Evolutionary conservation across 768 basidiomycete genomes (phyloP), one percentile per base, ranked within the genome.

Genomic region (Strobilomyces confusus): DNA sequence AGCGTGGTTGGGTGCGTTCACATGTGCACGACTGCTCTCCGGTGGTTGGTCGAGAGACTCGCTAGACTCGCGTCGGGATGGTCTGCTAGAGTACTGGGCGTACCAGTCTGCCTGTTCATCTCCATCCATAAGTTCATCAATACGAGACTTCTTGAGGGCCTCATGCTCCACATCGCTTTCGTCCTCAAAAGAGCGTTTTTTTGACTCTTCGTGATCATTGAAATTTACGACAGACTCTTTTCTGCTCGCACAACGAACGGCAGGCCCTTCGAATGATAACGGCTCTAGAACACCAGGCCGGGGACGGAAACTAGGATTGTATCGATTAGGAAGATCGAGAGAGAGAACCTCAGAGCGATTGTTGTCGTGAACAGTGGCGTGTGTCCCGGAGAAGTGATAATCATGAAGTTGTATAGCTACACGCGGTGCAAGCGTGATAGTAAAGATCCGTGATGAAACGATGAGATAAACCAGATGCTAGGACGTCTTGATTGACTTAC

Each of bases 111-210:
- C 70, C 55, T 78, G 77, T 59, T 79, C 79, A 41, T 78, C 77
- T 13, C 73, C 77, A 58, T 79, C 76, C 52, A 74, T 73, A 48
- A 74, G 64, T 20, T 77, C 76, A 42, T 78, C 75, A 34, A 79
- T 69, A 52, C 80, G 77, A 51, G 75, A 73, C 66, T 80, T 81
- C 70, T 84, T 84, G 19, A 71, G 59, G 56, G 71, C 70, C 55
- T 74, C 73, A 44, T 60, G 61, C 47, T 77, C 74, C 56, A 69
- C 67, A 26, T 74, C 76, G 40, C 76, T 76, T 48, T 75, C 74
- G 36, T 77, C 76, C 52, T 75, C 75, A 26, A 72, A 69, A 11
- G 69, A 70, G 53, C 79, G 77, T 67, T 81, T 78, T 55, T 57
- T 64, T 58, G 70, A 62, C 56, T 71, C 65, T 60, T 68, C 61